phyloP scores from a whole-genome alignment of 768 basidiomycete genomes.

The Candolleomyces eurysporus region DNA sequence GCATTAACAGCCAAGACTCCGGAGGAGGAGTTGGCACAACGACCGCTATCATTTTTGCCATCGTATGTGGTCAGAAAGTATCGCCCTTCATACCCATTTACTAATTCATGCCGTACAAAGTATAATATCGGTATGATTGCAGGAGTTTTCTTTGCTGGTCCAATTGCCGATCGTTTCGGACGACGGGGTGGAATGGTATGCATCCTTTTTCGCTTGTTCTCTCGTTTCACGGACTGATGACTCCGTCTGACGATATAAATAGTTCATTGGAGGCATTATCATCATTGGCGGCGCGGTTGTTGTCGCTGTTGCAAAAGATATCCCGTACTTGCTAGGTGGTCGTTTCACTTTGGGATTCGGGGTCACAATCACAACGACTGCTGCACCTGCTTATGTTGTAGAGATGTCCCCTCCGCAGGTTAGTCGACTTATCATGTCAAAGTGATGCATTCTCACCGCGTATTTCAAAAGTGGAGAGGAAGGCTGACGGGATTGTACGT shows the following conservation, averaged over 20 bases:
- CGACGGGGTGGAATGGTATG: constrained; percentile 44
- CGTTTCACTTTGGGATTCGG: constrained; percentile 55
- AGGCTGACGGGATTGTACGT: constrained; percentile 42
- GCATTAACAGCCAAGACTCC: constrained; percentile 34
- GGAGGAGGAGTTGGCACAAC: constrained; percentile 43
- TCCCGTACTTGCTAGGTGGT: constrained; percentile 49
- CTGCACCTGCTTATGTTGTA: constrained; percentile 47
- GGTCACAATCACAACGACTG: constrained; percentile 44
- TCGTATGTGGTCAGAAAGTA: constrained; percentile 24
- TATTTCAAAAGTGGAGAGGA: constrained; percentile 43
- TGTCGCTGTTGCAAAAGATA: constrained; percentile 41
- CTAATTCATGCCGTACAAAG: constrained; percentile 17
- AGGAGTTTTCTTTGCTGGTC: constrained; percentile 40
- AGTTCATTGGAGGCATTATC: constrained; percentile 40
- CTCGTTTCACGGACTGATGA: too few relatives aligned
- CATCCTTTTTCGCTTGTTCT: too few relatives aligned
- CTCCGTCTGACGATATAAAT: too few relatives aligned
- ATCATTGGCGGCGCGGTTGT: constrained; percentile 43
- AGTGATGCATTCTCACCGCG: too few relatives aligned
- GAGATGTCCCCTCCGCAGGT: constrained; percentile 53
- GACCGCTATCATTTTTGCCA: constrained; percentile 45
- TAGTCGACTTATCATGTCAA: too few relatives aligned
- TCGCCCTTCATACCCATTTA: background rate
- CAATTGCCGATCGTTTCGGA: constrained; percentile 39
- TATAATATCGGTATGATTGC: constrained; percentile 43